Base-by-base conservation (phyloP, 2,329 filamentous ascomycete genomes). In the Cytospora chrysosperma region DNA sequence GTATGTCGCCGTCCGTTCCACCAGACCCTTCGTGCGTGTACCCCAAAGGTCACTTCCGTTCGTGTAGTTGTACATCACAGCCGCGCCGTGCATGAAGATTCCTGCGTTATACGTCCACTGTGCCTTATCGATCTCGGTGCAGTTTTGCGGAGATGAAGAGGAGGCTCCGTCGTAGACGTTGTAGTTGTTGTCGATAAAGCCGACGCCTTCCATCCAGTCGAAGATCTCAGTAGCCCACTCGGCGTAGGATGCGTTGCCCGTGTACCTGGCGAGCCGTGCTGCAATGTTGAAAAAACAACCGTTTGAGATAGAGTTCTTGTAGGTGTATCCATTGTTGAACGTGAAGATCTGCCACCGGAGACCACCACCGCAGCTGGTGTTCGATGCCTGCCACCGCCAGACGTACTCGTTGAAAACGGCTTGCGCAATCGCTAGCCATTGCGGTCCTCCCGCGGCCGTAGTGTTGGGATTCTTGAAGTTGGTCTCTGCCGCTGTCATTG, bases 311-410 rank as follows among this genome's bases (percentile, higher is more conserved):
- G 81, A 81, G 69, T 87, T 88, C 74, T 88, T 94, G 79, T 93
- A 93, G 71, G 88, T 83, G 74, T 91, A 95, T 27, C 91, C 91
- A 32, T 80, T 82, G 71, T 93, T 92, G 68, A 88, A 88, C 1
- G 84, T 79, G 62, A 87, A 91, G 65, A 94, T 89, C 77, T 95
- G 91, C 89, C 90, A 92, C 69, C 89, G 81, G 69, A 93, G 72
- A 12, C 90, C 91, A 67, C 90, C 90, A 26, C 81, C 79, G 70
- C 91, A 93, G 1, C 79, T 80, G 0, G 79, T 72, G 6, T 81
- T 92, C 87, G 78, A 63, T 6, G 50, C 56, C 90, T 89, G 57
- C 88, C 82, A 15, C 81, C 75, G 61, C 75, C 69, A 0, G 83
- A 61, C 85, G 64, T 83, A 80, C 1, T 85, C 85, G 68, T 90